These are phyloP conservation scores for Teratosphaeria viscida DNA, from an alignment of 2,329 filamentous ascomycete species.

Conservation along the genomic window DNA sequence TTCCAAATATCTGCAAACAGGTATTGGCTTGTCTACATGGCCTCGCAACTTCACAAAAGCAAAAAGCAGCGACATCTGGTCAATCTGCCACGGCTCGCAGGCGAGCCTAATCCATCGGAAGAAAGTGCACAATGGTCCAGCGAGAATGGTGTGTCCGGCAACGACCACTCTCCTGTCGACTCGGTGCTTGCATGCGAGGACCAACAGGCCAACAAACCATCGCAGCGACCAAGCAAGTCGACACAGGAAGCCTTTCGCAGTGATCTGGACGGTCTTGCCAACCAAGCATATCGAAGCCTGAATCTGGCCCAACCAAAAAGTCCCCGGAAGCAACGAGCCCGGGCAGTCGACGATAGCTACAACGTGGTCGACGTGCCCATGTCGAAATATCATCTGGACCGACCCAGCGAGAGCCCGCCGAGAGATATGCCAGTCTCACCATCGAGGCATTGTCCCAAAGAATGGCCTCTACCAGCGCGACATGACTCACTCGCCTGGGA, in stretches of 20 bases:
- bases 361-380: neutral
- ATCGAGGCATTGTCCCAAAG: neutral
- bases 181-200: neutral
- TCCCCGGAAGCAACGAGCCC: neutral
- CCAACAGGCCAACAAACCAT: neutral
- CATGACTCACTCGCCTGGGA: neutral
- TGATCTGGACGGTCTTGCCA: neutral
- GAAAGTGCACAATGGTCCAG: neutral
- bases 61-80: neutral
- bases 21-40: neutral
- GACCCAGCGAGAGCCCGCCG: neutral
- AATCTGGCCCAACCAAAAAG: neutral
- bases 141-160: neutral
- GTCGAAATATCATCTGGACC: neutral
- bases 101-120: neutral
- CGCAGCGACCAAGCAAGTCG: neutral
- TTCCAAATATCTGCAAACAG: neutral
- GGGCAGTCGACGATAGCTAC: neutral
- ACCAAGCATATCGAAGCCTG: neutral
- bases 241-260: neutral
- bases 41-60: neutral
- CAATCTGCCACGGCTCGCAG: neutral
- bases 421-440: neutral
- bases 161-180: neutral
- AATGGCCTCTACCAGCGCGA: neutral